Conservation (phyloP, 2,329 filamentous ascomycete species). For the Stagonosporopsis vannaccii region DNA sequence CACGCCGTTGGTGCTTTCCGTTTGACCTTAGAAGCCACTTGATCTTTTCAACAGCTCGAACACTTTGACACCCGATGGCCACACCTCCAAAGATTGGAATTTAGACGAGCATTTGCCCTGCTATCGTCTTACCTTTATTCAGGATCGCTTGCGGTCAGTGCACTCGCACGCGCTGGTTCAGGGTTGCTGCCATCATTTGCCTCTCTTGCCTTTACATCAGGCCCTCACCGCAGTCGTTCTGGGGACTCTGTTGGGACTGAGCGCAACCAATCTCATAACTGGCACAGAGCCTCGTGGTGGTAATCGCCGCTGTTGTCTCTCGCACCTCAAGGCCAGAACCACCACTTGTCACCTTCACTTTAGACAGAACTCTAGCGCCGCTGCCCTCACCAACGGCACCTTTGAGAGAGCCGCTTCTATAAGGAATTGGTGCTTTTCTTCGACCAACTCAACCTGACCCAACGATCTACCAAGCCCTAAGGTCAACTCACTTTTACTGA, state of each 20-base stretch:
- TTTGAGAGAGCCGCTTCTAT: background rate
- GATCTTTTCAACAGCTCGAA: background rate
- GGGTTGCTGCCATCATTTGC: background rate
- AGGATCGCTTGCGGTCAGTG: background rate
- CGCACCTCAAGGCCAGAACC: background rate
- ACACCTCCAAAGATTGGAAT: background rate
- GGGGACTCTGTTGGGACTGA: background rate
- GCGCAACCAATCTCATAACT: background rate
- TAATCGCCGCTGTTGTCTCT: background rate
- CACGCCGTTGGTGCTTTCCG: conserved; percentile 2
- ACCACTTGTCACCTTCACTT: conserved; percentile 2
- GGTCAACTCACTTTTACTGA: background rate
- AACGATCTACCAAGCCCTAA: background rate
- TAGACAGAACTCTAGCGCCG: background rate
- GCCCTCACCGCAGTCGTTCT: background rate
- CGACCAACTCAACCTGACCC: background rate
- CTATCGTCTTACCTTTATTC: background rate
- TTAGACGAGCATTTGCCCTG: background rate
- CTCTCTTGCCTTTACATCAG: background rate
- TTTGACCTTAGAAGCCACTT: conserved; percentile 1
- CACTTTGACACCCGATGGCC: background rate
- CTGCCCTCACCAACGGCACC: background rate
- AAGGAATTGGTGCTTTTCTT: background rate
- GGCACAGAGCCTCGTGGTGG: background rate
- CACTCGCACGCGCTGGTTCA: background rate